These are phyloP conservation scores for Datura wrightii DNA, from an alignment of 257 asterid species.

Conservation along the genomic window DNA sequence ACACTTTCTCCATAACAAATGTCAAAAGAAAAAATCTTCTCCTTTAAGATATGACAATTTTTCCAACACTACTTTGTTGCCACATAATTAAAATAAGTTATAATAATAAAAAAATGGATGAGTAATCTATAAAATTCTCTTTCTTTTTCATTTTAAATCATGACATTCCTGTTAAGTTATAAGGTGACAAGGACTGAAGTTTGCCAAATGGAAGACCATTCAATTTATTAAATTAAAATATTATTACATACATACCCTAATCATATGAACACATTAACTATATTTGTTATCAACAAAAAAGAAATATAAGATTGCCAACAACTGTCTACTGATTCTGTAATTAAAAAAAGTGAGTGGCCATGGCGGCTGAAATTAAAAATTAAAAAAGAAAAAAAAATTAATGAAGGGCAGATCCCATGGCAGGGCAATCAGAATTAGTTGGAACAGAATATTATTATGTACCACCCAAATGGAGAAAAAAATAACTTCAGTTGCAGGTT, in stretches of 20 bases:
- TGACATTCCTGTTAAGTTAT: neutral
- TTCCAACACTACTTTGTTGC: neutral
- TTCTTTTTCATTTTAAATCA: neutral
- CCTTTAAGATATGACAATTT: neutral
- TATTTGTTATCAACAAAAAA: neutral
- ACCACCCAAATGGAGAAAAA: neutral
- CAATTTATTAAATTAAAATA: neutral
- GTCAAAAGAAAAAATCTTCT: neutral
- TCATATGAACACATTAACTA: neutral
- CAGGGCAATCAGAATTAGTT: constrained; percentile 20
- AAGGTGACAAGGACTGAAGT: neutral
- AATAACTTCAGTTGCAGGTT: neutral
- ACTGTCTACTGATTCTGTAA: neutral
- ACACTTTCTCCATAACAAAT: neutral
- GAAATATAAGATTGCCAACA: neutral
- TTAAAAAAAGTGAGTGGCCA: constrained; percentile 8
- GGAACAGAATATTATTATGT: constrained; percentile 15
- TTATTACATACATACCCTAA: neutral
- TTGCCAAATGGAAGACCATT: constrained; percentile 17
- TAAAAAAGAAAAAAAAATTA: neutral
- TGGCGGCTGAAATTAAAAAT: constrained; percentile 25
- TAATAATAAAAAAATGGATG: neutral
- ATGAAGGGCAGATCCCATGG: neutral
- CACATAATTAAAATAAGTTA: neutral
- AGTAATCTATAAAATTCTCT: neutral